Evolutionary conservation across 2,329 filamentous ascomycete genomes (phyloP), one percentile per base, ranked within the genome.

Genomic region (Neoascochyta sp.): DNA sequence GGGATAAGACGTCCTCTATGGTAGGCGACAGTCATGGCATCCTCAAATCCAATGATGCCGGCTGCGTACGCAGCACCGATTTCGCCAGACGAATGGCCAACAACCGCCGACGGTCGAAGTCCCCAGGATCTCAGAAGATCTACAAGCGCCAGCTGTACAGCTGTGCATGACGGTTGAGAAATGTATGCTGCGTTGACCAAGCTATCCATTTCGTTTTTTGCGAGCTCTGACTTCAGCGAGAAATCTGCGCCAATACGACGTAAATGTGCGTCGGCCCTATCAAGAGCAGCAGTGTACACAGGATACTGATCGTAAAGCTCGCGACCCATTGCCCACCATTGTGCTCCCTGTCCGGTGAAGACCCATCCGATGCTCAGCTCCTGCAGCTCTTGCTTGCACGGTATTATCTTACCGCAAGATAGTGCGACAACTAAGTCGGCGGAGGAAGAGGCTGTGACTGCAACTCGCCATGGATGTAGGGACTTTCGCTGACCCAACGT

Each of bases 271-370:
- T 36, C 32, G 14, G 16, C 32, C 8, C 6, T 35, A 9, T 4
- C 12, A 12, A 34, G 29, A 6, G 10, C 25, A 13, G 24, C 45
- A 46, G 21, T 32, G 9, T 19, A 57, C 5, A 41, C 16, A 2
- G 13, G 16, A 16, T 43, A 41, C 0, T 16, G 9, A 19, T 32
- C 13, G 7, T 50, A 26, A 0, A 57, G 40, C 9, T 45, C 48
- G 0, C 13, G 21, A 1, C 43, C 54, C 52, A 60, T 59, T 7
- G 22, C 25, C 1, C 19, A 16, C 37, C 47, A 58, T 16, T 60
- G 55, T 1, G 51, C 54, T 12, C 52, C 54, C 30, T 60, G 55
- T 3, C 55, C 55, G 1, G 52, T 57, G 24, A 56, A 59, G 6
- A 57, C 39, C 16, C 16, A 34, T 7, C 28, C 24, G n/a, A 38